Evolutionary conservation across 2,329 filamentous ascomycete species (phyloP).

Genomic region (Xylariaceae sp.): DNA sequence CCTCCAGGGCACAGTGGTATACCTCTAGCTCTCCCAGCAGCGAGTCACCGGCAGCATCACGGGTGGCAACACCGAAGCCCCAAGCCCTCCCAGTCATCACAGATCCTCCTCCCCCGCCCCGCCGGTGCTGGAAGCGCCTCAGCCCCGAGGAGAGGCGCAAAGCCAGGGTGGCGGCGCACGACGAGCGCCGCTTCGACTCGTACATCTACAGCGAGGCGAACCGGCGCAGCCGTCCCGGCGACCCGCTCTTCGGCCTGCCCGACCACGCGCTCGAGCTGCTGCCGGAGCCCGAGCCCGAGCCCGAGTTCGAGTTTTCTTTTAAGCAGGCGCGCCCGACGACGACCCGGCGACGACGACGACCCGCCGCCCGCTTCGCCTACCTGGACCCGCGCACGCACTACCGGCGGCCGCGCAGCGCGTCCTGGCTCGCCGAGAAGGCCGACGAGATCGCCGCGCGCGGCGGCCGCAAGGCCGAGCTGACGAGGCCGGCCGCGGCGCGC

Average conservation of each 20-base stretch:
- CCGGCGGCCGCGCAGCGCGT: constrained; percentile 32
- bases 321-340: no score
- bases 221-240: constrained; percentile 18
- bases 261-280: constrained; percentile 8
- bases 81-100: no score
- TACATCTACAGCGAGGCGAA: constrained; percentile 31
- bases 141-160: constrained; percentile 5
- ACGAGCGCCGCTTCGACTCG: constrained; percentile 25
- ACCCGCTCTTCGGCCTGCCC: constrained; percentile 12
- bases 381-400: constrained; percentile 46
- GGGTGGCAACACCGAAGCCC: no score
- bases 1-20: no score
- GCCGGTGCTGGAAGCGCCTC: no score
- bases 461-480: constrained; percentile 35
- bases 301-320: no score
- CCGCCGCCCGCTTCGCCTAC: constrained; percentile 32
- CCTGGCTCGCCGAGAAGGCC: constrained; percentile 41
- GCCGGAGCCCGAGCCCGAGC: constrained; percentile 7
- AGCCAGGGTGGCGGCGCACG: constrained; percentile 17
- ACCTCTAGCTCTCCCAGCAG: no score
- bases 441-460: constrained; percentile 42
- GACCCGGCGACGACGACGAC: no score
- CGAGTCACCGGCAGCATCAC: no score
- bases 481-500: constrained; percentile 1
- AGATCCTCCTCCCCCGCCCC: no score